These are phyloP conservation scores for Tetradesmus obliquus DNA, from an alignment of 139 green algal species.

Conservation along the genomic window DNA sequence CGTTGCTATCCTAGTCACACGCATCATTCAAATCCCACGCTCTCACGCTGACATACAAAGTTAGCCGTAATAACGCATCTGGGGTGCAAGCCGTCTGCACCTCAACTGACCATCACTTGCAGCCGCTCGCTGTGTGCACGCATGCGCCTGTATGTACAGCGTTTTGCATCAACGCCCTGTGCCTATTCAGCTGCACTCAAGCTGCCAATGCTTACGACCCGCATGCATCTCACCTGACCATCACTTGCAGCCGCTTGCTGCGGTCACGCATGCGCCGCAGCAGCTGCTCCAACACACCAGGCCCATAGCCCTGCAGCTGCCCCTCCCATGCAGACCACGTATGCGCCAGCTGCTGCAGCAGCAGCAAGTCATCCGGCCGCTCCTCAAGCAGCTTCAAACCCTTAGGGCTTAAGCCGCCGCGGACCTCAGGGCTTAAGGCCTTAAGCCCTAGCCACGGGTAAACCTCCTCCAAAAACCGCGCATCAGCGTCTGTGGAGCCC, in stretches of 20 bases:
- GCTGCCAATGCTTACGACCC: no score
- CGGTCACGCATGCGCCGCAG: not conserved
- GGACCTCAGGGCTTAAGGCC: not conserved
- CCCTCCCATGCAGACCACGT: slow-evolving; percentile 27
- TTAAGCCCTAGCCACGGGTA: slow-evolving; percentile 19
- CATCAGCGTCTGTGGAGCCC: slow-evolving; percentile 1
- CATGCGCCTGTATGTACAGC: not conserved
- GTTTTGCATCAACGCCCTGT: not conserved
- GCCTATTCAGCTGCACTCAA: no score
- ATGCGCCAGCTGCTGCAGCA: slow-evolving; percentile 38
- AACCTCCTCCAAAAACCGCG: not conserved
- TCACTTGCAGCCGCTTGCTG: not conserved
- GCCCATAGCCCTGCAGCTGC: not conserved
- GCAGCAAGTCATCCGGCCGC: not conserved
- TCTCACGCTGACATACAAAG: no score
- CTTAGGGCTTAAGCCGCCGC: not conserved
- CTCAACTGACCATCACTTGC: slow-evolving; percentile 2
- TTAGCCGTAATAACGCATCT: no score
- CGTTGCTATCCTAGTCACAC: not conserved
- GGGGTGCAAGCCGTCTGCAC: not conserved
- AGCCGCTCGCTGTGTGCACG: no score
- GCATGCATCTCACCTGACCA: not conserved
- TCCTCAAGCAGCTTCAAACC: not conserved
- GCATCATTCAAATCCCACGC: not conserved
- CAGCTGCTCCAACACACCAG: not conserved